Base-by-base conservation (phyloP, 345 rosid species). In the Sonneratia alba region DNA sequence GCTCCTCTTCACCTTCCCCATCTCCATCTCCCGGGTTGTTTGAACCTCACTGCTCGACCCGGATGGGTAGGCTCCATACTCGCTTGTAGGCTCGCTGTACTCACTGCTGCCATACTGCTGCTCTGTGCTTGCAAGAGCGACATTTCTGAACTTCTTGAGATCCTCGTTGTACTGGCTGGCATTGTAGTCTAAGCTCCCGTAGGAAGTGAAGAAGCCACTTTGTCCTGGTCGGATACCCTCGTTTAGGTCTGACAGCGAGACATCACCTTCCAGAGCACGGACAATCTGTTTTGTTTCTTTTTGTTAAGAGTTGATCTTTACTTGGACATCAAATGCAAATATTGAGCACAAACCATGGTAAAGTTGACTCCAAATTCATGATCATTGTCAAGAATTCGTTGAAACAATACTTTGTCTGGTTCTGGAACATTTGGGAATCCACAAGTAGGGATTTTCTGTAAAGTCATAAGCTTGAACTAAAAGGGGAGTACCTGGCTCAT, bases 141-240 rank as follows among this genome's bases (percentile, higher is more conserved):
- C 81, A 82, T 85, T 90, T 77, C 93, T 76, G 81, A 94, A 90
- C 69, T 83, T 91, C 71, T 77, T 89, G 88, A 94, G 80, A 81
- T 94, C 96, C 36, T 87, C 93, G 0, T 87, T 88, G 88, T 91
- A 90, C 67, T 91, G 93, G 73, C 72, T 83, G 1, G 86, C 75
- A 76, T 94, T 95, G 13, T 91, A 88, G 81, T 94, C 98, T 6
- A 95, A 88, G 84, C 98, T 92, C 49, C 90, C 96, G 13, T 82
- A 69, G 18, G 93, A 90, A 67, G 92, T 78, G 71, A 80, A 86
- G 7, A 80, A 71, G 4, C 75, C 82, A 82, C 88, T 78, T 7
- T 90, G 84, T n/a, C 95, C 94, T 0, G 91, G 89, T 75, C 84
- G 87, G 14, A 86, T 85, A 70, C 89, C 95, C 65, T 94, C 95